Conservation (phyloP, 202 grass and related monocot species). For the Carex arenaria region DNA sequence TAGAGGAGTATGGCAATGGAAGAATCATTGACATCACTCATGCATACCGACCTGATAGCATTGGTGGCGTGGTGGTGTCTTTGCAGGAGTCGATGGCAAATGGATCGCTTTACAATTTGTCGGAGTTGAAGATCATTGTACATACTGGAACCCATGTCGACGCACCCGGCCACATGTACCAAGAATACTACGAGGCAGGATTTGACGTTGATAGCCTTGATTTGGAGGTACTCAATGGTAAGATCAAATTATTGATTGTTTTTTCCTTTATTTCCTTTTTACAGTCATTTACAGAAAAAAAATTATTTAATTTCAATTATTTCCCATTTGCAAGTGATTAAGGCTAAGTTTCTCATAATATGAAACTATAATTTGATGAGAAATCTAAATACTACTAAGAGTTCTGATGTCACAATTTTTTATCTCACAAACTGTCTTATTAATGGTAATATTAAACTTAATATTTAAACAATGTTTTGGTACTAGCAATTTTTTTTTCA, state of each 20-base stretch:
- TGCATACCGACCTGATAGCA: constrained; percentile 25
- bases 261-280: neutral
- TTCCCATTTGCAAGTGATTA: too few relatives aligned
- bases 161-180: constrained; percentile 36
- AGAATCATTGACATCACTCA: constrained; percentile 50
- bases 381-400: too few relatives aligned
- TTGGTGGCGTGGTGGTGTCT: constrained; percentile 23
- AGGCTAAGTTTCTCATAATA: too few relatives aligned
- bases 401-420: too few relatives aligned
- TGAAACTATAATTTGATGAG: too few relatives aligned
- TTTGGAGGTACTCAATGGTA: constrained; percentile 43
- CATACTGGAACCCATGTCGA: constrained; percentile 51
- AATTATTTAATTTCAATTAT: too few relatives aligned
- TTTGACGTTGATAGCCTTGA: constrained; percentile 47
- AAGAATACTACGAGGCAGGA: constrained; percentile 37
- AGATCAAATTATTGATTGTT: neutral
- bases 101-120: constrained; percentile 27
- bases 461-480: too few relatives aligned
- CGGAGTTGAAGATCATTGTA: constrained; percentile 30
- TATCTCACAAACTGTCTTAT: too few relatives aligned
- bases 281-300: too few relatives aligned
- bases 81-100: constrained; percentile 32
- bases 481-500: too few relatives aligned
- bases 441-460: too few relatives aligned
- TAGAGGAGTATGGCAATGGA: constrained; percentile 23